phyloP scores from a whole-genome alignment of 1,284 basidiomycete genomes.

The Ganoderma sinense region DNA sequence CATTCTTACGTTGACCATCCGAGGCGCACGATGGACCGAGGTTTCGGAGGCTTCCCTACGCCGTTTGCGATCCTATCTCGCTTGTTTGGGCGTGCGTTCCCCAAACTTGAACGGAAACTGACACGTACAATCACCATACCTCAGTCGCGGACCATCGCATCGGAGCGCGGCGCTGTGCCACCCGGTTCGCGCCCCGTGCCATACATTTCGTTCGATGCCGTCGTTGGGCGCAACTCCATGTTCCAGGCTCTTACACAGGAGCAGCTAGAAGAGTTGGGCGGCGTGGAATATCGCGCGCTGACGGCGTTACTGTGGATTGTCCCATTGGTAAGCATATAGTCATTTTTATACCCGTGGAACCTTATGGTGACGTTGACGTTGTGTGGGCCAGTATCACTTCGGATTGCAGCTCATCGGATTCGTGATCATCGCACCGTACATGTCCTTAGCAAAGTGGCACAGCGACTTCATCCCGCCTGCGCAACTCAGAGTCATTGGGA shows the following conservation, averaged over 20 bases:
- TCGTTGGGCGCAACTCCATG: slow-evolving; percentile 89
- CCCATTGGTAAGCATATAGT: slow-evolving; percentile 41
- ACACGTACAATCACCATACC: slow-evolving; percentile 41
- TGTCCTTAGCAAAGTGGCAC: slow-evolving; percentile 61
- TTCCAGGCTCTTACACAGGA: slow-evolving; percentile 85
- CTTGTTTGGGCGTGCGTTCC: slow-evolving; percentile 36
- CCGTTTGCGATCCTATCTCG: slow-evolving; percentile 65
- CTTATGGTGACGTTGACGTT: slow-evolving; percentile 3
- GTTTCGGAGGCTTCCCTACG: slow-evolving; percentile 92
- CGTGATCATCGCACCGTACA: slow-evolving; percentile 82
- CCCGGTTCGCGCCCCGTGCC: slow-evolving; percentile 65
- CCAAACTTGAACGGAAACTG: slow-evolving; percentile 37
- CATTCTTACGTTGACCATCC: slow-evolving; percentile 26
- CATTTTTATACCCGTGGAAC: not conserved
- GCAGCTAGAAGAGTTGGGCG: slow-evolving; percentile 91
- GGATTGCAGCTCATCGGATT: slow-evolving; percentile 37
- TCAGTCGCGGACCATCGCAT: slow-evolving; percentile 40
- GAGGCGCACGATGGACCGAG: slow-evolving; percentile 49
- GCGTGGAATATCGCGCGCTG: slow-evolving; percentile 91
- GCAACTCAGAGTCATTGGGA: slow-evolving; percentile 57
- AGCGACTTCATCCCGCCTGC: slow-evolving; percentile 64
- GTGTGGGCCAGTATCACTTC: slow-evolving; percentile 63
- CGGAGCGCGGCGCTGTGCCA: slow-evolving; percentile 38
- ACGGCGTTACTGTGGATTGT: slow-evolving; percentile 84
- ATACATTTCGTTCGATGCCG: slow-evolving; percentile 89